phyloP scores from a whole-genome alignment of 805 yeast species.

The Candida tibetensis region DNA sequence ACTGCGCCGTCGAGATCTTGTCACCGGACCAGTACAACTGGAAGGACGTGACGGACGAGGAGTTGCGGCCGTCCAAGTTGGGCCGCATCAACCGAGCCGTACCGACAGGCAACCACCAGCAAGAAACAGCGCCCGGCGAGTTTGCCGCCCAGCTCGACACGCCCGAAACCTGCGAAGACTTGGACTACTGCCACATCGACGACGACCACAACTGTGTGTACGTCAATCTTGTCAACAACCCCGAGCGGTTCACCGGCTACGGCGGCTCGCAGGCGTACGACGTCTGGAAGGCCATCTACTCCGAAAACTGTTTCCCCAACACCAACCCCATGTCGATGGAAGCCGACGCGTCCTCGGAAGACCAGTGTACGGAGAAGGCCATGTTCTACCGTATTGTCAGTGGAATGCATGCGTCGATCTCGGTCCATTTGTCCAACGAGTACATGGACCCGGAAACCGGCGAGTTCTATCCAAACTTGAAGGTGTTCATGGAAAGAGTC shows the following conservation, averaged over 20 bases:
- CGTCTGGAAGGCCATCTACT: constrained; percentile 91
- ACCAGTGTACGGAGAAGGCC: constrained; percentile 77
- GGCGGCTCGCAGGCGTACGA: constrained; percentile 88
- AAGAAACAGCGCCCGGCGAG: constrained; percentile 25
- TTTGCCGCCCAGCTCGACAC: too few relatives aligned
- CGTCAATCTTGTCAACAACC: constrained; percentile 83
- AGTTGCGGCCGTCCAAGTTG: constrained; percentile 70
- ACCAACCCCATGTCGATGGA: constrained; percentile 33
- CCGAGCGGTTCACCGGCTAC: constrained; percentile 95
- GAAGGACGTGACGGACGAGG: constrained; percentile 52
- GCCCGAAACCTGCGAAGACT: constrained; percentile 36
- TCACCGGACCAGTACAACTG: constrained; percentile 66
- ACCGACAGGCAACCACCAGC: constrained; percentile 21
- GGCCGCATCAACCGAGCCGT: constrained; percentile 41
- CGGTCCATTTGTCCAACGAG: constrained; percentile 88
- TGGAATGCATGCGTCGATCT: constrained; percentile 94
- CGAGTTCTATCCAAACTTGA: constrained; percentile 79
- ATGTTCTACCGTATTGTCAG: constrained; percentile 82
- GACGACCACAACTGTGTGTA: constrained; percentile 69
- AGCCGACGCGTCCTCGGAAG: constrained; percentile 25
- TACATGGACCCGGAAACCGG: constrained; percentile 61
- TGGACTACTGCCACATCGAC: constrained; percentile 70
- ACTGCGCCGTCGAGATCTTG: constrained; percentile 82
- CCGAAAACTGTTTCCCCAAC: constrained; percentile 81
- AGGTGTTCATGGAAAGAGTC: constrained; percentile 81